A percentile compares a stretch with the other conserved stretches of the same genome.
These are phyloP conservation scores for Margaritispora aquatica DNA, from an alignment of 495 filamentous ascomycete genomes.

Conservation along the genomic window DNA sequence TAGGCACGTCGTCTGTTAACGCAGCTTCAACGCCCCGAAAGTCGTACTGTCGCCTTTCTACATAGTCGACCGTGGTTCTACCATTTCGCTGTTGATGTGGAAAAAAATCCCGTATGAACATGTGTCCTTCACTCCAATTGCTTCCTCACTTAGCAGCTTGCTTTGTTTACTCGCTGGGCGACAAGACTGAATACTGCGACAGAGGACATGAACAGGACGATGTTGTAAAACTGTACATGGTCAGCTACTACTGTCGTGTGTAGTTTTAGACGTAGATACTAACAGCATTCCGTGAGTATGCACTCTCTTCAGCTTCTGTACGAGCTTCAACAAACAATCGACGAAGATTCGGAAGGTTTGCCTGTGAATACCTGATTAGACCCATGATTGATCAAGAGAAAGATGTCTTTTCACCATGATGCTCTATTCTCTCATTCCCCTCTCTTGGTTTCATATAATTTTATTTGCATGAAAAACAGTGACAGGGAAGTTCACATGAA, in stretches of 20 bases:
- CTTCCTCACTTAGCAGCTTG: not conserved
- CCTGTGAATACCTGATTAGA: slow-evolving; percentile 38
- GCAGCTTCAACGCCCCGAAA: no score
- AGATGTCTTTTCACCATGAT: slow-evolving; percentile 16
- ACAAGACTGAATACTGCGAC: slow-evolving; percentile 88
- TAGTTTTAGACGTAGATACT: slow-evolving; percentile 26
- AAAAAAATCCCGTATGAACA: no score
- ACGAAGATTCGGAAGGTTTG: slow-evolving; percentile 88
- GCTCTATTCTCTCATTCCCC: not conserved
- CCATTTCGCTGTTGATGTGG: no score
- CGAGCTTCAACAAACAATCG: slow-evolving; percentile 94
- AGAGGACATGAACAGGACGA: slow-evolving; percentile 91
- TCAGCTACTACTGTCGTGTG: slow-evolving; percentile 5
- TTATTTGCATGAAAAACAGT: slow-evolving; percentile 9
- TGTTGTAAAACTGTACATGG: slow-evolving; percentile 80
- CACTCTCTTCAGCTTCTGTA: slow-evolving; percentile 89
- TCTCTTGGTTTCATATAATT: slow-evolving; percentile 2
- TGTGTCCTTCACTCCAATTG: no score
- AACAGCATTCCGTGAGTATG: slow-evolving; percentile 89
- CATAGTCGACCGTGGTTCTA: no score
- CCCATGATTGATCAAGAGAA: slow-evolving; percentile 5
- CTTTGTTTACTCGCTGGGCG: slow-evolving; percentile 63
- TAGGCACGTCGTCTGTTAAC: no score
- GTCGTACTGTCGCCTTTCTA: no score
- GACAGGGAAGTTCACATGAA: slow-evolving; percentile 13